Conservation (phyloP, 1,139 yeast species). For the Lodderomyces pseudojiufengensis region DNA sequence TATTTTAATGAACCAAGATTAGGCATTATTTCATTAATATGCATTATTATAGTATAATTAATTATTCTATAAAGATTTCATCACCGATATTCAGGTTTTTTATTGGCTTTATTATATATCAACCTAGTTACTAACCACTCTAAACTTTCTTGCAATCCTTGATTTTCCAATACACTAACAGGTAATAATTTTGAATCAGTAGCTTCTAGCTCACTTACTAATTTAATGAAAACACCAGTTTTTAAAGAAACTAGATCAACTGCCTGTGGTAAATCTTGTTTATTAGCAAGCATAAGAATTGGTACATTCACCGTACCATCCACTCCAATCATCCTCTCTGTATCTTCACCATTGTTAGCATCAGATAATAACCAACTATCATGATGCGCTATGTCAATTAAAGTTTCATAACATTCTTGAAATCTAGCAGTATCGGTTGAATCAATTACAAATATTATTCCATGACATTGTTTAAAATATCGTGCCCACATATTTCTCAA, state of each 20-base stretch:
- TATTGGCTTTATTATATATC: conserved; percentile 67
- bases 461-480: conserved; percentile 84
- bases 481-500: conserved; percentile 83
- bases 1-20: too few relatives aligned
- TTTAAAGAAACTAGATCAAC: conserved; percentile 75
- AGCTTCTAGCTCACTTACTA: conserved; percentile 79
- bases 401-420: conserved; percentile 73
- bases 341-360: conserved; percentile 17
- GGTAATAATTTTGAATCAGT: conserved; percentile 89
- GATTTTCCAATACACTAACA: conserved; percentile 81
- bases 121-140: conserved; percentile 84
- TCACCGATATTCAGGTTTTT: conserved; percentile 60
- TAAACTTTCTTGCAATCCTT: conserved; percentile 80
- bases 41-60: too few relatives aligned
- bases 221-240: conserved; percentile 77
- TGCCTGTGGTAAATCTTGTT: conserved; percentile 76
- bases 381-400: conserved; percentile 44
- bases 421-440: conserved; percentile 81
- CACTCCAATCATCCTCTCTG: conserved; percentile 14
- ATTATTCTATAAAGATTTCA: too few relatives aligned
- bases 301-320: conserved; percentile 61
- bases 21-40: too few relatives aligned
- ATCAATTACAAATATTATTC: conserved; percentile 87
- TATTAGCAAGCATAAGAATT: conserved; percentile 89
- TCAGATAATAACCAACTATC: conserved; percentile 43